phyloP scores from a whole-genome alignment of 1,284 basidiomycete species.

The Microbotryum saponariae region DNA sequence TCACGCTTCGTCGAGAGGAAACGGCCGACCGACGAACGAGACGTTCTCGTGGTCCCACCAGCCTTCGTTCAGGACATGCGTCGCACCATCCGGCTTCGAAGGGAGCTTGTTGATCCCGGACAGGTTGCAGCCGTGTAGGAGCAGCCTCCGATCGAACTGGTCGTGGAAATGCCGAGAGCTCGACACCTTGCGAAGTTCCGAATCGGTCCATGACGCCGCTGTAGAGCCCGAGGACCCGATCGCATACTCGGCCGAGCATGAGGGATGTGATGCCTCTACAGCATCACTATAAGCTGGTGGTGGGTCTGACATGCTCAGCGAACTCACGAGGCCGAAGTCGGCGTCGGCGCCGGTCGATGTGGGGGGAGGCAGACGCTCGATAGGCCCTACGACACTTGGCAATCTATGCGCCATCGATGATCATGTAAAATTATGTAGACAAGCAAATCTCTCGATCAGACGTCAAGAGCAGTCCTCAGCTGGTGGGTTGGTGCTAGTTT shows the following conservation, averaged over 20 bases:
- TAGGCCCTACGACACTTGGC: no score
- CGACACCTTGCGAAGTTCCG: not conserved
- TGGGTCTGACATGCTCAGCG: no score
- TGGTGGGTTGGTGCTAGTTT: no score
- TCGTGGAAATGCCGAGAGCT: slow-evolving; percentile 36
- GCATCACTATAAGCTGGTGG: no score
- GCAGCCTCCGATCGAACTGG: slow-evolving; percentile 36
- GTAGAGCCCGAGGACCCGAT: slow-evolving; percentile 8
- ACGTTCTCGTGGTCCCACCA: slow-evolving; percentile 39
- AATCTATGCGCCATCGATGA: no score
- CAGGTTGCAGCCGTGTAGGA: slow-evolving; percentile 42
- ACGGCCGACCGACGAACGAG: slow-evolving; percentile 42
- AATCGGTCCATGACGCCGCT: not conserved
- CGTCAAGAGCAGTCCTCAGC: no score
- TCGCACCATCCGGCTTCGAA: slow-evolving; percentile 29
- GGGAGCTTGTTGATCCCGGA: slow-evolving; percentile 42
- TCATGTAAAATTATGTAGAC: no score
- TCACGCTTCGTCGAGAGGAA: slow-evolving; percentile 39
- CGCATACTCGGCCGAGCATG: slow-evolving; percentile 4
- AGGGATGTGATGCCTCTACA: slow-evolving; percentile 1
- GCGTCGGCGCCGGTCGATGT: no score
- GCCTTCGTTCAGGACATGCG: slow-evolving; percentile 21
- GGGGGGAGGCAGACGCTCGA: no score
- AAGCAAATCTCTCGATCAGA: no score
- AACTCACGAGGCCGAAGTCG: no score